Evolutionary conservation across 202 grass and related monocot species (phyloP), one percentile per base, ranked within the genome.

Genomic region (Schoenoplectus tabernaemontani): DNA sequence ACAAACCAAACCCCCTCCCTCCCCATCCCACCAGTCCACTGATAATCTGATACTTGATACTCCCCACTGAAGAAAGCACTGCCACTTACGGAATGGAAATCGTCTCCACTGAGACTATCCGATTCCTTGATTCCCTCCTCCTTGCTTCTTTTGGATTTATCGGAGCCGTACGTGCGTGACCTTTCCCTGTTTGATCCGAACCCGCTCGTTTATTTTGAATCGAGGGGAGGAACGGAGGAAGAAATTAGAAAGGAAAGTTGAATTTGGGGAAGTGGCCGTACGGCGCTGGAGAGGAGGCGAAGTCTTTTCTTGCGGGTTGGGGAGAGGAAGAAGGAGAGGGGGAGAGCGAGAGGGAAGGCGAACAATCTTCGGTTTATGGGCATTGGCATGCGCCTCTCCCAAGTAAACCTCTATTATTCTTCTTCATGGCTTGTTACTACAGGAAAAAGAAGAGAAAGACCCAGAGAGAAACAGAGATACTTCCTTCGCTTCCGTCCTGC

Each of bases 341-440:
- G n/a, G 37, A 8, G 10, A 51, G 23, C n/a, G n/a, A n/a, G n/a
- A n/a, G n/a, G 4, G 59, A 65, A 80, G 78, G 78, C 4, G 78
- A 80, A 80, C 59, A 80, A 65, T 65, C 59, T 80, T 30, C 53
- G 59, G 78, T 80, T 83, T 75, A 71, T 76, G 56, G 30, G 38
- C 53, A 74, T 71, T 73, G 48, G 64, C 65, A 73, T 82, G 65
- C 51, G 38, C 81, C 51, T 57, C 66, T 59, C 33, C 51, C 68
- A 74, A 60, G 64, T 83, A 72, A 72, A 62, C 50, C 32, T 83
- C 19, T 75, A 60, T 73, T 57, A 59, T 62, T 76, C 67, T 76
- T 38, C 68, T 62, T 53, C 81, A 72, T 76, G 66, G 56, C 58
- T 74, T 74, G 22, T 0, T 72, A 41, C 66, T 59, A 23, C 33